These are phyloP conservation scores for Chlamydomonas sp. DNA, from an alignment of 139 green algal species.

Conservation along the genomic window DNA sequence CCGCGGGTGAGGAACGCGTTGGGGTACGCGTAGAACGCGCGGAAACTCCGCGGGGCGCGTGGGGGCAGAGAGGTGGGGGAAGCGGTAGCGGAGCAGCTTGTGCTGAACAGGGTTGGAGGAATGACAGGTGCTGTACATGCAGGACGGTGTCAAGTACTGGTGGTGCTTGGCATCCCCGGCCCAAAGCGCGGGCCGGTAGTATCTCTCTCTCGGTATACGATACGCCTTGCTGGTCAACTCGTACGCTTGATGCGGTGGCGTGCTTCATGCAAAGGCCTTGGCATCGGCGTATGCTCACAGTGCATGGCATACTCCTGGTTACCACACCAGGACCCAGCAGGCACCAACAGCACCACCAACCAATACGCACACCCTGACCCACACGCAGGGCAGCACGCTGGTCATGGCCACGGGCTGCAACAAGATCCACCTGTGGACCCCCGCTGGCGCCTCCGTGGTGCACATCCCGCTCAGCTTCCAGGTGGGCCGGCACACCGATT, in stretches of 20 bases:
- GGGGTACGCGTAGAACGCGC: background rate
- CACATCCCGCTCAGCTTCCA: conserved; percentile 83
- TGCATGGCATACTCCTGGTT: background rate
- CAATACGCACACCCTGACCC: background rate
- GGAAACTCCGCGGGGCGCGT: background rate
- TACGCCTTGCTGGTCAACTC: too few relatives aligned
- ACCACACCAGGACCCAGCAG: background rate
- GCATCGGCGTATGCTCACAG: too few relatives aligned
- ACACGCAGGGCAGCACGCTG: conserved; percentile 57
- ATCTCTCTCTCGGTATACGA: too few relatives aligned
- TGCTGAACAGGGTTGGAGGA: background rate
- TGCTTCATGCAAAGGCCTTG: too few relatives aligned
- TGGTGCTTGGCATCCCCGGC: background rate
- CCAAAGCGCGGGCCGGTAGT: too few relatives aligned
- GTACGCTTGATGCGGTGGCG: too few relatives aligned
- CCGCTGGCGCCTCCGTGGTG: conserved; percentile 82
- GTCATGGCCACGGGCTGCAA: conserved; percentile 58
- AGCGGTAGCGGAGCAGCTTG: background rate
- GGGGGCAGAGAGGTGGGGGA: background rate
- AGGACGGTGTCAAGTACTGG: background rate
- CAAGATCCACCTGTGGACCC: conserved; percentile 87
- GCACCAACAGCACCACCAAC: background rate
- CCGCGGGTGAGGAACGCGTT: conserved; percentile 43
- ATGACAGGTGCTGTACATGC: background rate
- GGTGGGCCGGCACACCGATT: background rate